Conservation (phyloP, 768 basidiomycete species). For the Suillus bovinus region DNA sequence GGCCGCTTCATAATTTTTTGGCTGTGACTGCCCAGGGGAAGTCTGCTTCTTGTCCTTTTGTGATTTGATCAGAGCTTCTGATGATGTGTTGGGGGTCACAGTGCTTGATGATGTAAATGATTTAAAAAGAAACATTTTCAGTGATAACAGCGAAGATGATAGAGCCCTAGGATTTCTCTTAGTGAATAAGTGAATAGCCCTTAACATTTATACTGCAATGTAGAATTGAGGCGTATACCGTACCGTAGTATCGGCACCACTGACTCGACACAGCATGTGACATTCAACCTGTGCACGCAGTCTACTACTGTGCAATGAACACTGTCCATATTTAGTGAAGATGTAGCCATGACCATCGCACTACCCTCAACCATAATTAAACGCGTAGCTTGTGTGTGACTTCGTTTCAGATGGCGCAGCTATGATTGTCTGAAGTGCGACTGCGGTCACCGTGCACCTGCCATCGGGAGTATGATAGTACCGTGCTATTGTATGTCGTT, state of each 20-base stretch:
- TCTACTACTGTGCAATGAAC: not conserved
- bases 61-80: slow-evolving; percentile 3
- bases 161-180: no score
- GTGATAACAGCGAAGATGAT: not conserved
- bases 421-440: not conserved
- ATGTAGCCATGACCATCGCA: no score
- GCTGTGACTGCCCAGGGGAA: not conserved
- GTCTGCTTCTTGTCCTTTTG: slow-evolving; percentile 1
- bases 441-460: not conserved
- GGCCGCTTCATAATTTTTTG: slow-evolving; percentile 9
- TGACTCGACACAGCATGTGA: not conserved
- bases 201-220: no score
- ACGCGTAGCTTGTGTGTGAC: not conserved
- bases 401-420: not conserved
- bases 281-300: not conserved
- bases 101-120: not conserved
- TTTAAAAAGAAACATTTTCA: not conserved
- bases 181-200: no score
- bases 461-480: no score
- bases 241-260: no score
- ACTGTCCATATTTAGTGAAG: not conserved
- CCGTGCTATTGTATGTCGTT: not conserved
- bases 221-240: no score
- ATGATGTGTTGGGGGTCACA: not conserved
- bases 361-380: not conserved